These are phyloP conservation scores for Pythium aphanidermatum DNA, from an alignment of 352 stramenopile genomes.

Conservation along the genomic window DNA sequence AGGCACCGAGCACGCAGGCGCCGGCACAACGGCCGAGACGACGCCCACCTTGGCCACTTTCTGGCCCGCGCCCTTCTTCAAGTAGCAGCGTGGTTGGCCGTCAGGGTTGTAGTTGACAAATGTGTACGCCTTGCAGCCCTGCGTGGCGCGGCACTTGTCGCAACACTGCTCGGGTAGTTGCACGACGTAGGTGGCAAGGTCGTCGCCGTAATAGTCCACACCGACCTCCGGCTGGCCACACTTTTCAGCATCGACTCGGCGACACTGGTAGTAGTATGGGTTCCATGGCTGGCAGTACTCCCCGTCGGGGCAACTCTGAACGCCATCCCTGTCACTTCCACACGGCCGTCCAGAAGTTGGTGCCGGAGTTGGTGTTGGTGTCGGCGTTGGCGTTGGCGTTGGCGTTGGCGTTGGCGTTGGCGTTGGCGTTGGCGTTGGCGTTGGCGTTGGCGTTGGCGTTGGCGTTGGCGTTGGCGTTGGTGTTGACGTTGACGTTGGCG, in stretches of 20 bases:
- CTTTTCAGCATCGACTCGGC: conserved; percentile 19
- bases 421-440: background rate
- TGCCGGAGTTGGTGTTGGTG: background rate
- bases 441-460: background rate
- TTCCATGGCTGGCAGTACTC: conserved; percentile 58
- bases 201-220: conserved; percentile 43
- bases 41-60: conserved; percentile 24
- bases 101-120: conserved; percentile 44
- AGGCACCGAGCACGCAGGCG: background rate
- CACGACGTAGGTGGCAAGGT: conserved; percentile 31
- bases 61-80: conserved; percentile 22
- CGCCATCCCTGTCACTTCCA: conserved; percentile 5
- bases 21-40: conserved; percentile 20
- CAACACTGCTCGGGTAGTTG: conserved; percentile 31
- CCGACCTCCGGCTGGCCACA: conserved; percentile 33
- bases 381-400: background rate
- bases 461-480: background rate
- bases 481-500: background rate
- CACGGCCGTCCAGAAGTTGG: conserved; percentile 1
- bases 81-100: conserved; percentile 37
- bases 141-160: conserved; percentile 29
- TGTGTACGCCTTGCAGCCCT: conserved; percentile 46
- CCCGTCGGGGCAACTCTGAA: conserved; percentile 17
- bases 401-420: background rate
- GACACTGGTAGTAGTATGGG: conserved; percentile 45